Conservation (phyloP, 2,329 filamentous ascomycete species). For the Stagonosporopsis rhizophila region DNA sequence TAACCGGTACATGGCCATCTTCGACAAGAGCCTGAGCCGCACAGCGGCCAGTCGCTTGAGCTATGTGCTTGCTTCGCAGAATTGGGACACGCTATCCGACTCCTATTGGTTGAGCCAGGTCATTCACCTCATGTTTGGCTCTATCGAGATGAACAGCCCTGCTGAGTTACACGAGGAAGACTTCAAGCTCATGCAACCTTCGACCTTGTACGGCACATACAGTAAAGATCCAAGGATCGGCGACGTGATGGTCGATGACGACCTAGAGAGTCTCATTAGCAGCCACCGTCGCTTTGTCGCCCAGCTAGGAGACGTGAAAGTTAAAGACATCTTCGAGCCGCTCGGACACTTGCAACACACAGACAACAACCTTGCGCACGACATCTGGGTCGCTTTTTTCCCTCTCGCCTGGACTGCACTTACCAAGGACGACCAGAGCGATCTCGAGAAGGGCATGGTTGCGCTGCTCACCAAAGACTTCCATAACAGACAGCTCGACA, state of each 20-base stretch:
- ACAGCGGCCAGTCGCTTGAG: slow-evolving; percentile 86
- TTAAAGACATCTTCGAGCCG: slow-evolving; percentile 88
- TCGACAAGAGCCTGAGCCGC: slow-evolving; percentile 92
- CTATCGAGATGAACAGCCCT: slow-evolving; percentile 81
- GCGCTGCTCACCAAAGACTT: slow-evolving; percentile 91
- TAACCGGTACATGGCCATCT: slow-evolving; percentile 94
- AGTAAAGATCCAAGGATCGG: slow-evolving; percentile 70
- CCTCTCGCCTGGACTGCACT: slow-evolving; percentile 93
- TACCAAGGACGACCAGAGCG: slow-evolving; percentile 83
- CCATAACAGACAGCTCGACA: slow-evolving; percentile 91
- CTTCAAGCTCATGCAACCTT: slow-evolving; percentile 78
- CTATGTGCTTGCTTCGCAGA: slow-evolving; percentile 89
- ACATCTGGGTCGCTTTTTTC: slow-evolving; percentile 91
- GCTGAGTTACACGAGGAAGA: slow-evolving; percentile 84
- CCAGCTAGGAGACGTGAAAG: slow-evolving; percentile 84
- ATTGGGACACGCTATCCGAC: slow-evolving; percentile 94
- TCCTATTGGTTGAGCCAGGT: slow-evolving; percentile 98
- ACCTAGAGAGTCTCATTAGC: slow-evolving; percentile 79
- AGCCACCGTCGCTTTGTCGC: slow-evolving; percentile 82
- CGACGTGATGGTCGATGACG: slow-evolving; percentile 78
- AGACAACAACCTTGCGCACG: slow-evolving; percentile 80
- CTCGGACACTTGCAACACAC: slow-evolving; percentile 91
- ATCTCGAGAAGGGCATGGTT: slow-evolving; percentile 92
- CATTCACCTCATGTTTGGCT: slow-evolving; percentile 88
- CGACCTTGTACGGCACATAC: slow-evolving; percentile 75